These are phyloP conservation scores for Rubia yunnanensis DNA, from an alignment of 257 asterid genomes.

Conservation along the genomic window DNA sequence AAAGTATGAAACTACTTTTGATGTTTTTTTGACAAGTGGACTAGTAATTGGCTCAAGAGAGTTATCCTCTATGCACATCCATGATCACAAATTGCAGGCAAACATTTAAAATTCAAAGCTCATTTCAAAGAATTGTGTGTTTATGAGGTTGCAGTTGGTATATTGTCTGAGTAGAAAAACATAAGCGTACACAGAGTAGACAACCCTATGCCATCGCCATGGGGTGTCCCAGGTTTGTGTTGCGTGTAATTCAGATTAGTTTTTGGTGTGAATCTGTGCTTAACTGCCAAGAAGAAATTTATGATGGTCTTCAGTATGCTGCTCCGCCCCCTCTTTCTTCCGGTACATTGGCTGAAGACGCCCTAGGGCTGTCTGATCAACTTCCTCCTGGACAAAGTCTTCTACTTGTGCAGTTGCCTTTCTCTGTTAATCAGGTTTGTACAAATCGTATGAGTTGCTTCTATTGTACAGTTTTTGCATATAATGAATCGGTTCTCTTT, in stretches of 20 bases:
- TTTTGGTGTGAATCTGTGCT: not conserved
- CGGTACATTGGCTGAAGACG: constrained; percentile 61
- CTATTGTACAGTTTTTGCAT: constrained; percentile 1
- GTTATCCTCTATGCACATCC: no score
- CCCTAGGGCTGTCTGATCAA: constrained; percentile 73
- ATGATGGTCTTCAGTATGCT: constrained; percentile 46
- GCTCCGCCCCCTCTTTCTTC: constrained; percentile 58
- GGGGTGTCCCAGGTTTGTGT: constrained; percentile 53
- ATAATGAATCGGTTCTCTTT: constrained; percentile 12
- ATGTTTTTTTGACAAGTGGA: no score
- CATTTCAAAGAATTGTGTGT: not conserved
- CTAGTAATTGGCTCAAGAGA: no score
- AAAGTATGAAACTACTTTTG: no score
- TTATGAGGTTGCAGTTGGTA: not conserved
- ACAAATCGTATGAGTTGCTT: constrained; percentile 7
- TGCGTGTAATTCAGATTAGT: constrained; percentile 2
- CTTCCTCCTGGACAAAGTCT: constrained; percentile 66
- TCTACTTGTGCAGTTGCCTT: constrained; percentile 59
- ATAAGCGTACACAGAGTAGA: not conserved
- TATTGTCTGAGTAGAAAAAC: not conserved
- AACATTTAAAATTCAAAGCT: no score
- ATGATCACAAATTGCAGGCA: no score
- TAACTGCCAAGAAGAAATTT: constrained; percentile 5
- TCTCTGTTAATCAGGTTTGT: constrained; percentile 67
- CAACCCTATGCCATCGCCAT: constrained; percentile 69